Percentiles rank a stretch among this genome's conserved stretches.
phyloP scores from a whole-genome alignment of 2,329 filamentous ascomycete genomes.

The Dothiorella sarmentorum region DNA sequence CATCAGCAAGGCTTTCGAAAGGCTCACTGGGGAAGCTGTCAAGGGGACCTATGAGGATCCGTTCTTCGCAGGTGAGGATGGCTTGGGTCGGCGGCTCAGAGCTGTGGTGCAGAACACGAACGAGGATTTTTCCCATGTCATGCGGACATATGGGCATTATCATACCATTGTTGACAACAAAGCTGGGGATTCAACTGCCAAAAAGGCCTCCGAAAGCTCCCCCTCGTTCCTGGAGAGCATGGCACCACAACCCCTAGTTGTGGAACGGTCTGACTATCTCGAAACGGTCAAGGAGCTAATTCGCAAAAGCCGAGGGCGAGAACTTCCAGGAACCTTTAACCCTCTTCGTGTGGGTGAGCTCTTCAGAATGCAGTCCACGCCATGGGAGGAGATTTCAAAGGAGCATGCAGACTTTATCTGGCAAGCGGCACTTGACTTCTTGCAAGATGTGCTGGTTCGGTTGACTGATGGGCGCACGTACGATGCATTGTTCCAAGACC shows the following conservation, averaged over 20 bases:
- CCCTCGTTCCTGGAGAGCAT: conserved; percentile 8
- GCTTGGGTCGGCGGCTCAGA: conserved; percentile 42
- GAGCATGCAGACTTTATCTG: conserved; percentile 39
- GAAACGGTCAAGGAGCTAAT: not conserved
- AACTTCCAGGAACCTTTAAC: conserved; percentile 61
- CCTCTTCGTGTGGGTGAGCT: conserved; percentile 57
- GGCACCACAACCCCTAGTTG: conserved; percentile 11
- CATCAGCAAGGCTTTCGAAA: conserved; percentile 44
- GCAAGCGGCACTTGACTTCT: conserved; percentile 32
- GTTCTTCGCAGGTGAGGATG: conserved; percentile 18
- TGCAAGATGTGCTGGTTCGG: conserved; percentile 34
- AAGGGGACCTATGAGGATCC: conserved; percentile 38
- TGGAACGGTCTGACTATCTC: conserved; percentile 32
- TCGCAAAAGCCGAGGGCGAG: conserved; percentile 46
- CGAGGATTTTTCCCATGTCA: conserved; percentile 43
- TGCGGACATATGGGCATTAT: conserved; percentile 41
- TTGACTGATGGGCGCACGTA: conserved; percentile 42
- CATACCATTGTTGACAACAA: conserved; percentile 29
- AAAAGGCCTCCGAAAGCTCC: not conserved
- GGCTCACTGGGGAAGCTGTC: conserved; percentile 44
- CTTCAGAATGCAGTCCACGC: conserved; percentile 56
- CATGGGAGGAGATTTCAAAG: conserved; percentile 48
- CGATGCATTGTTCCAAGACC: conserved; percentile 34
- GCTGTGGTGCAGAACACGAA: conserved; percentile 51
- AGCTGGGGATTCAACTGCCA: not conserved